A percentile compares a stretch with the other conserved stretches of the same genome.
Conservation (phyloP, 148 eudicot genomes). For the Chenopodium formosanum region DNA sequence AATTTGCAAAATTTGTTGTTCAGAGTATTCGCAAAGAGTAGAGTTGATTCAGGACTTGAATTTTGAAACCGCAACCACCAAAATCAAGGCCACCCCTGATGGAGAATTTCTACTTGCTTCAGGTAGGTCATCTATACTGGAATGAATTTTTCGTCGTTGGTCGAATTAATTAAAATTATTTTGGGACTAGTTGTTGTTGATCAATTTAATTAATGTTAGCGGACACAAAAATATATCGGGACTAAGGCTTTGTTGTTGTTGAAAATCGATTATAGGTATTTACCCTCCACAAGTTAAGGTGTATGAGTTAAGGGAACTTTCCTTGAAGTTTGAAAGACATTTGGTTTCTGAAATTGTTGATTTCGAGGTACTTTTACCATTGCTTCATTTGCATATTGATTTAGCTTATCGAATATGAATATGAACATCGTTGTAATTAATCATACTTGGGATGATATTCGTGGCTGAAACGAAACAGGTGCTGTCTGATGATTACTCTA, state of each 20-base stretch:
- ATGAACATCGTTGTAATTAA: neutral
- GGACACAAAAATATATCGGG: no score
- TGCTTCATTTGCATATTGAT: neutral
- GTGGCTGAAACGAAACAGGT: slow-evolving; percentile 41
- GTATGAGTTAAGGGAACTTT: slow-evolving; percentile 74
- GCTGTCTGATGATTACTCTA: slow-evolving; percentile 80
- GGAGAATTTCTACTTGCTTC: slow-evolving; percentile 93
- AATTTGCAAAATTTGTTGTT: neutral
- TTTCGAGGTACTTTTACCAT: slow-evolving; percentile 53
- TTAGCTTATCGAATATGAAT: neutral
- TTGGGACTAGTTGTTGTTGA: no score
- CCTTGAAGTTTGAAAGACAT: slow-evolving; percentile 95
- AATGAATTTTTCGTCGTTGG: no score
- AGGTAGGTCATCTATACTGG: slow-evolving; percentile 38
- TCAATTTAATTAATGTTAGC: no score
- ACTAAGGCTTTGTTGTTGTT: no score
- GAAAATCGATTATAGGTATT: slow-evolving; percentile 47
- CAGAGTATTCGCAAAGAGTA: slow-evolving; percentile 77
- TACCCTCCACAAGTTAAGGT: slow-evolving; percentile 97
- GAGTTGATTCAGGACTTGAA: slow-evolving; percentile 82
- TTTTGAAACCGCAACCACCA: slow-evolving; percentile 84
- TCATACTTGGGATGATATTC: neutral
- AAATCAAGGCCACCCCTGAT: slow-evolving; percentile 89
- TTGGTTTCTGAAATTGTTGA: slow-evolving; percentile 78
- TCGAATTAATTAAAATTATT: no score